phyloP scores from a whole-genome alignment of 2,329 filamentous ascomycete species.

The Penicillium sp. region DNA sequence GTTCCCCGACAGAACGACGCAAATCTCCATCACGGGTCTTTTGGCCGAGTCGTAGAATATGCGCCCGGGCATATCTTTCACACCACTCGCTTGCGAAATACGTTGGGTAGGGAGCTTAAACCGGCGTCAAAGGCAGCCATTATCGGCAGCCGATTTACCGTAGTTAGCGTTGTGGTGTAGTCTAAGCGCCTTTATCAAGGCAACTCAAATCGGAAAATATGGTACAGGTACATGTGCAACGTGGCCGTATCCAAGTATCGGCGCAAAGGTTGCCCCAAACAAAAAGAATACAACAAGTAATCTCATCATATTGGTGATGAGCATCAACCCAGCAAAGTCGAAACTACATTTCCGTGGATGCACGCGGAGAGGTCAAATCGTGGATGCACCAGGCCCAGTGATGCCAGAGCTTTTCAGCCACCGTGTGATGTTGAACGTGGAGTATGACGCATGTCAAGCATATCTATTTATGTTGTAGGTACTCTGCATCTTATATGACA shows the following conservation, averaged over 20 bases:
- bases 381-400: slow-evolving; percentile 9
- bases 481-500: neutral
- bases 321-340: neutral
- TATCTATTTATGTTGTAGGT: neutral
- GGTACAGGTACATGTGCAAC: neutral
- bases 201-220: neutral
- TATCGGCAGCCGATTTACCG: no score
- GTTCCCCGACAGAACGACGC: no score
- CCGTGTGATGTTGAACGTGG: slow-evolving; percentile 10
- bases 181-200: no score
- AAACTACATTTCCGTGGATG: neutral
- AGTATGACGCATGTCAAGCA: slow-evolving; percentile 20
- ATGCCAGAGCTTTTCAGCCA: slow-evolving; percentile 21
- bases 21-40: no score
- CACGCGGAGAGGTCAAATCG: neutral
- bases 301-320: neutral
- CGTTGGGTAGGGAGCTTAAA: no score
- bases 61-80: no score
- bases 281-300: neutral
- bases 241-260: neutral
- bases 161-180: no score
- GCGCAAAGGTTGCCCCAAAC: neutral
- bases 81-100: no score
- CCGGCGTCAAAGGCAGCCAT: no score
- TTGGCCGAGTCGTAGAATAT: no score